Conservation (phyloP, 2,329 filamentous ascomycete species). For the Fusarium bactridioides region DNA sequence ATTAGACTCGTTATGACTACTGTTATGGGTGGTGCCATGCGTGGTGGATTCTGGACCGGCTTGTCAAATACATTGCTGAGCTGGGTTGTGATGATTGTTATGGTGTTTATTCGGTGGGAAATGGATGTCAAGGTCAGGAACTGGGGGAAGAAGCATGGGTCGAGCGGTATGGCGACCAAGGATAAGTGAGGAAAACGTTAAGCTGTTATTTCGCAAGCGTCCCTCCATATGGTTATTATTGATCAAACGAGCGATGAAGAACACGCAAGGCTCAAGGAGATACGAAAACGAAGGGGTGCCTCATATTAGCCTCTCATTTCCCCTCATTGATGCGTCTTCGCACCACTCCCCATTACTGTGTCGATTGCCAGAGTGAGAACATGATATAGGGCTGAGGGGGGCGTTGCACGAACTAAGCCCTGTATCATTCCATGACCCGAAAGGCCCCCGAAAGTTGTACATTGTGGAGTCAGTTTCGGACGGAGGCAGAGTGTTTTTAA, state of each 20-base stretch:
- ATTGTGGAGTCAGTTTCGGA: too few species aligned
- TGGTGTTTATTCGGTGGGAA: constrained; percentile 31
- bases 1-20: constrained; percentile 29
- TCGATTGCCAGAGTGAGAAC: neutral
- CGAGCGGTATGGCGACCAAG: neutral
- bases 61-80: constrained; percentile 18
- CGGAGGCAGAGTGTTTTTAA: too few species aligned
- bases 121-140: constrained; percentile 26
- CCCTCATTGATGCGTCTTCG: neutral
- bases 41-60: constrained; percentile 13
- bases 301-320: neutral
- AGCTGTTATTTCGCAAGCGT: neutral
- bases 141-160: constrained; percentile 20
- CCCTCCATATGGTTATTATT: too few species aligned
- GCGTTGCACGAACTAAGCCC: neutral
- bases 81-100: constrained; percentile 30
- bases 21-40: constrained; percentile 25
- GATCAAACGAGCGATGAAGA: neutral
- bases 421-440: neutral
- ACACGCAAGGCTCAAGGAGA: neutral
- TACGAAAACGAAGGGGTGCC: neutral
- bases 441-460: neutral
- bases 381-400: neutral
- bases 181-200: neutral
- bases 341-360: neutral